Conservation (phyloP, 2,329 filamentous ascomycete species). For the Nannizziopsis barbatae region DNA sequence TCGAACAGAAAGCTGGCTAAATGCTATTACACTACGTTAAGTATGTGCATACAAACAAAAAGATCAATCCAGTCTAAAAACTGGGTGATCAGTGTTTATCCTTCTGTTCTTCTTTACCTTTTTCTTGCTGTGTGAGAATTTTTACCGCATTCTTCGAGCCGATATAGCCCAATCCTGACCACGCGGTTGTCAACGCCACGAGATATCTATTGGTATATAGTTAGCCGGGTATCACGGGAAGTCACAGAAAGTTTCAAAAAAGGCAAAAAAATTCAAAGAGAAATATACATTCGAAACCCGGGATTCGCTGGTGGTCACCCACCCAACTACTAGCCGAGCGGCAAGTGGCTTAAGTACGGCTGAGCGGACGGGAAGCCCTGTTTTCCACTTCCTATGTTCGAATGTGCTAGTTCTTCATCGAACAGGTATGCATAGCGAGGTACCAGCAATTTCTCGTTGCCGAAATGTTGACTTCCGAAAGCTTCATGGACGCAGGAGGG, state of each 20-base stretch:
- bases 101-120: constrained; percentile 23
- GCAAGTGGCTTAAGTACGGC: constrained; percentile 40
- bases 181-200: constrained; percentile 79
- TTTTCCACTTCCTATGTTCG: constrained; percentile 40
- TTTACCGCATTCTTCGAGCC: constrained; percentile 85
- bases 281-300: constrained; percentile 33
- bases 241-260: constrained; percentile 9
- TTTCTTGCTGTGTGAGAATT: constrained; percentile 50
- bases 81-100: not conserved
- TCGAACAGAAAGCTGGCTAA: too few species aligned
- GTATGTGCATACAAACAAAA: too few species aligned
- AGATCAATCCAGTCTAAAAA: too few species aligned
- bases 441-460: too few species aligned
- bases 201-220: constrained; percentile 49
- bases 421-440: constrained; percentile 16
- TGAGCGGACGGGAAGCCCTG: constrained; percentile 41
- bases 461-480: not conserved
- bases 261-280: constrained; percentile 9
- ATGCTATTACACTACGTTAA: too few species aligned
- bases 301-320: constrained; percentile 41
- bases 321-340: constrained; percentile 40
- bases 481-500: not conserved
- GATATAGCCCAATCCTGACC: constrained; percentile 87
- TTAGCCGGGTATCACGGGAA: not conserved
- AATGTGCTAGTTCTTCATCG: constrained; percentile 22